Base-by-base conservation (phyloP, 23 red algal genomes). In the Gracilariopsis chorda region DNA sequence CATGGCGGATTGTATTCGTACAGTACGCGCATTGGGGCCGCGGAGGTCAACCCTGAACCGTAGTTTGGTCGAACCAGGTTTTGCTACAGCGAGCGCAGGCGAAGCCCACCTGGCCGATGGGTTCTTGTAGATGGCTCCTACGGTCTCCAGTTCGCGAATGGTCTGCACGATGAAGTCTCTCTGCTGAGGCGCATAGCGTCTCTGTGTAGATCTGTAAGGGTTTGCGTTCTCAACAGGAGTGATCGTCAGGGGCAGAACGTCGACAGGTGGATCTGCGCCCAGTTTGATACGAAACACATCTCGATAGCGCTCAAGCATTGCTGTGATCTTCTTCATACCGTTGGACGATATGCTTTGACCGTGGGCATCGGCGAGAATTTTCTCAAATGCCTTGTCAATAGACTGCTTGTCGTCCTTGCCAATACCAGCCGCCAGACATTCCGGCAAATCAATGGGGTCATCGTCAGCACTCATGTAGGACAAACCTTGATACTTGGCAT, bases 81-180 rank as follows among this genome's bases (percentile, higher is more conserved):
- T 80, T 7, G 77, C 21, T 1, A 81, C 77, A 39, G 77, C 77
- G 1, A 81, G 29, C 20, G 77, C 53, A 8, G 6, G 77, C 11
- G 46, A 3, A 2, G 49, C 77, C 77, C 49, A 81, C 42, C 33
- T 23, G 2, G 48, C 46, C 3, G 47, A 6, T 24, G 77, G 77
- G 47, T 81, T 81, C 58, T 59, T 58, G 30, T 59, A 81, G 6
- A 81, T 48, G 1, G 77, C 77, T 2, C 77, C 77, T 8, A 81
- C 42, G 28, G 53, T 59, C 53, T 81, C 77, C 2, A 81, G 32
- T 32, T 61, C 4, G 17, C 3, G 4, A 6, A 81, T 81, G 25
- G 48, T 81, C 30, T 59, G 37, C 4, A 8, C 30, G 47, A 81
- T 81, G 29, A 81, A 81, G 3, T 30, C 33, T 53, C 28, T 11